Evolutionary conservation across 2,329 filamentous ascomycete species (phyloP), one percentile per base, ranked within the genome.

Genomic region (Xylariomycetidae sp.): DNA sequence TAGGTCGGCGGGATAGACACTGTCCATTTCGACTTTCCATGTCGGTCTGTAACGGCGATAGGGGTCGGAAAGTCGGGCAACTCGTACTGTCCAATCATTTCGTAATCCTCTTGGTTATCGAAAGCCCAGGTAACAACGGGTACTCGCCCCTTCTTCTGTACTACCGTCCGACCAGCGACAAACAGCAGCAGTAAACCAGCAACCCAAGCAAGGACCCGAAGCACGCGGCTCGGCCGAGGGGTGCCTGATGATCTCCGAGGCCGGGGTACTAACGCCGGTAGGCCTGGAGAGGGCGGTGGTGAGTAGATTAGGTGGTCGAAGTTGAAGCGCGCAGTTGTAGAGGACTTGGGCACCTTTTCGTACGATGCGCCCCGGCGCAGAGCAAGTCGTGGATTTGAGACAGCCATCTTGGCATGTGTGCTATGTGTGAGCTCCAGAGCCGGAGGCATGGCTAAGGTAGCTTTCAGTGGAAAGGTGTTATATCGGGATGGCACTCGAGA

Each of bases 1-100:
- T 70, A 65, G 37, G 69, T 70, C 6, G 70, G 65, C 1, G 86
- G 86, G 23, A 94, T 88, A 2, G 77, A 87, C 9, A 93, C 74
- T 0, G 86, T 92, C 87, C 87, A 93, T 54, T 74, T 81, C 9
- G 77, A 66, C 32, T 69, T 72, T 3, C 82, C 82, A 27, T 68
- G 65, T 17, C 65, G 61, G 58, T 88, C 83, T 10, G 70, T 74
- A 28, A 89, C 67, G 5, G 85, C 70, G 14, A 92, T 69, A 0
- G 85, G 82, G 1, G 81, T 82, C 0, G 85, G 80, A 41, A 84
- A 78, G 18, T 81, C 70, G 0, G 85, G 84, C n/a, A 87, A 57
- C 25, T 66, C 65, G 40, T 78, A 72, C 39, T 76, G 76, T 23
- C 70, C 74, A 6, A 84, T 72, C 68, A 85, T 78, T 48, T 85